These are phyloP conservation scores for Sergeia podlipaevii DNA, from an alignment of 208 protist species.

Conservation along the genomic window DNA sequence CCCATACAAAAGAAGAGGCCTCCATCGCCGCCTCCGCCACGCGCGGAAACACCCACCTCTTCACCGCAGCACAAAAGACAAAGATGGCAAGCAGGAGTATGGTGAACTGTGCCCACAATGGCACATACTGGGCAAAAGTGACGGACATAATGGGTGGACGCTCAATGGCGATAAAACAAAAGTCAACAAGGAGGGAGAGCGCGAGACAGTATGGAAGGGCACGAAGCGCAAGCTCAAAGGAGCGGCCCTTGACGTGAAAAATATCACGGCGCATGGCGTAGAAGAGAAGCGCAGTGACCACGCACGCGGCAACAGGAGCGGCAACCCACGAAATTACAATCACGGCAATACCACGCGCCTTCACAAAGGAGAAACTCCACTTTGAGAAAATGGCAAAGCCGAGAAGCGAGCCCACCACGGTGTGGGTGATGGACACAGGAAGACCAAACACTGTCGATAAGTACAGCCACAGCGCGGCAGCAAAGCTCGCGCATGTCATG, in stretches of 20 bases:
- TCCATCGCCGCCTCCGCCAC: slow-evolving; percentile 32
- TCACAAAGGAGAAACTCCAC: slow-evolving; percentile 45
- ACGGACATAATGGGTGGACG: slow-evolving; percentile 63
- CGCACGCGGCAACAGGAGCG: slow-evolving; percentile 51
- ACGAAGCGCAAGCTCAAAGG: slow-evolving; percentile 49
- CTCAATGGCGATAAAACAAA: slow-evolving; percentile 74
- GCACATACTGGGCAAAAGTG: slow-evolving; percentile 42
- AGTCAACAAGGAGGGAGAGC: slow-evolving; percentile 61
- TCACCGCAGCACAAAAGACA: slow-evolving; percentile 25
- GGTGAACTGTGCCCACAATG: slow-evolving; percentile 39
- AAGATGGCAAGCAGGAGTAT: slow-evolving; percentile 40
- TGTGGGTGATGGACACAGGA: slow-evolving; percentile 83
- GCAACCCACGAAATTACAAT: slow-evolving; percentile 72
- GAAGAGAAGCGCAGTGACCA: slow-evolving; percentile 61
- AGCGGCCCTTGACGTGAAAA: slow-evolving; percentile 50
- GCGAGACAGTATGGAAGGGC: slow-evolving; percentile 70
- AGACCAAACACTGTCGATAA: slow-evolving; percentile 77
- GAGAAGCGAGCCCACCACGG: slow-evolving; percentile 73
- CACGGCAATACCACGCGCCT: slow-evolving; percentile 42
- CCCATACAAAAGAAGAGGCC: slow-evolving; percentile 57
- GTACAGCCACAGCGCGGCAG: slow-evolving; percentile 71
- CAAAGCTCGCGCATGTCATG: slow-evolving; percentile 72
- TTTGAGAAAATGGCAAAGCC: slow-evolving; percentile 65
- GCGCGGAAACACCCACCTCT: slow-evolving; percentile 39
- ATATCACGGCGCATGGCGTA: slow-evolving; percentile 55